phyloP scores from a whole-genome alignment of 257 asterid species.

The Cynanchum wilfordii region DNA sequence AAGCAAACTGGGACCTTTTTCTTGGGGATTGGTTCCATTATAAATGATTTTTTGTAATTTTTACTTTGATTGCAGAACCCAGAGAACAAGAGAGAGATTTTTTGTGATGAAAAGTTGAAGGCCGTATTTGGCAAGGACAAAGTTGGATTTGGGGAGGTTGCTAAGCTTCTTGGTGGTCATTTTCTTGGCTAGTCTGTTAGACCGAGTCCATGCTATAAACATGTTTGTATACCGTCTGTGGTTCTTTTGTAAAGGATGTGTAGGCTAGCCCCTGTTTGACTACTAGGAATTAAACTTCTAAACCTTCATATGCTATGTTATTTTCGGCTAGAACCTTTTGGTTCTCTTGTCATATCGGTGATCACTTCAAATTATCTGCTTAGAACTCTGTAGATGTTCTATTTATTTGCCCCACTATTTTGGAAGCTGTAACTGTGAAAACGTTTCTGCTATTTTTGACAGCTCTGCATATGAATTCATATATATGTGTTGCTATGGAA shows the following conservation, averaged over 20 bases:
- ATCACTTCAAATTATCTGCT: neutral
- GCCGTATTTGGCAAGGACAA: conserved; percentile 54
- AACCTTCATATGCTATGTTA: neutral
- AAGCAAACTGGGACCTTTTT: neutral
- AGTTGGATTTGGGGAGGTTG: conserved; percentile 46
- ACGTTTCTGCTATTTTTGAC: neutral
- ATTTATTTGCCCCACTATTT: neutral
- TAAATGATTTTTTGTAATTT: neutral
- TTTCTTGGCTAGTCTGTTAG: conserved; percentile 32
- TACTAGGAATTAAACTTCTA: neutral
- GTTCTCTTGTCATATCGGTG: neutral
- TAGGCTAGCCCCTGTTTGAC: neutral
- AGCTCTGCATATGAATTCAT: no score
- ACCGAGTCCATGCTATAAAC: neutral
- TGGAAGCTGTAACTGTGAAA: neutral
- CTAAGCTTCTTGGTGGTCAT: conserved; percentile 44
- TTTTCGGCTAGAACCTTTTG: neutral
- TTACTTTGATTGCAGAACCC: conserved; percentile 41
- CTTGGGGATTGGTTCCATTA: neutral
- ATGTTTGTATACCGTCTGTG: neutral
- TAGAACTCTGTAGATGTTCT: no score
- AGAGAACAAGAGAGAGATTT: conserved; percentile 52
- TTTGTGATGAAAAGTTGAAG: conserved; percentile 57
- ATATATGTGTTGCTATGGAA: no score
- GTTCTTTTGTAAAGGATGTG: conserved; percentile 3